Base-by-base conservation (phyloP, 345 rosid genomes). In the Arabidopsis suecica region DNA sequence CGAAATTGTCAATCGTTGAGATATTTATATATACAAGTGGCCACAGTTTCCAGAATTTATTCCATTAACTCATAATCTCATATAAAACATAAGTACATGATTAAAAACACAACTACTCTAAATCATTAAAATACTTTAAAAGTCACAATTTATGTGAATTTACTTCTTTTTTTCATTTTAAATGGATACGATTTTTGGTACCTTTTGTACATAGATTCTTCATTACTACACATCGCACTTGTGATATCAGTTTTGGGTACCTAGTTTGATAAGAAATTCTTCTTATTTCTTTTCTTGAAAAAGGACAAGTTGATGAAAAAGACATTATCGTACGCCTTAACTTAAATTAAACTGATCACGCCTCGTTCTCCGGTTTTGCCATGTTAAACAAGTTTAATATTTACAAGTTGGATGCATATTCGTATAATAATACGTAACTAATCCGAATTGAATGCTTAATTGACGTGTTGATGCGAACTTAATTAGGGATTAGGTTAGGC, bases 221-320 rank as follows among this genome's bases (percentile, higher is more conserved):
- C 2, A 10, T 7, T 41, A 32, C 44, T 18, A 3, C 57, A 33
- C 1, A 38, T 11, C 30, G 34, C 25, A 63, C 28, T 54, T 23
- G 8, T 42, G 2, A 13, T 33, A 23, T 25, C 18, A 44, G 65
- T 65, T 65, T 22, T 56, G n/a, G 41, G 58, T 23, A 64, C 57
- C 48, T 73, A 64, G 49, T 73, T 73, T 74, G 42, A 57, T 56
- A 65, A 59, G 10, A 36, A 47, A 73, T 36, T 74, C 65, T 36
- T 36, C 9, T 73, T 32, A 40, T 16, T 32, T 33, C 1, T 6
- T 14, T 47, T 2, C 5, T 2, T 10, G 7, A 18, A 44, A 37
- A 40, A 13, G 6, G 9, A 45, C 67, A 58, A 48, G 67, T 66
- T 13, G 72, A 28, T 16, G 74, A 18, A 48, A 22, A 74, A 36